A percentile compares a stretch with the other conserved stretches of the same genome.
Evolutionary conservation across 345 rosid species (phyloP).

Genomic region (Dovyalis caffra): DNA sequence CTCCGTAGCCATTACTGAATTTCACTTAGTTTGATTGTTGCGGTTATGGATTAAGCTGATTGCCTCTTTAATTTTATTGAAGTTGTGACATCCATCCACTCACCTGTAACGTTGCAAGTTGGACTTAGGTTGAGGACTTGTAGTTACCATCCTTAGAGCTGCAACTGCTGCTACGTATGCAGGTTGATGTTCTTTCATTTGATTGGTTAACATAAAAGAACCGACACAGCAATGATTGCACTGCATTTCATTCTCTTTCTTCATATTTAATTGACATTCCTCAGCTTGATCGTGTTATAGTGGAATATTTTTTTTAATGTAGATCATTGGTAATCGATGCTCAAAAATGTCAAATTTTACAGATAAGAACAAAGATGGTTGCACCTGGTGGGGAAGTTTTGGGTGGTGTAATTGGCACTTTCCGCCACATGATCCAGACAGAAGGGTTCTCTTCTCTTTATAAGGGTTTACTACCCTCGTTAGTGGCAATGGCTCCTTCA

Average conservation of each 20-base stretch:
- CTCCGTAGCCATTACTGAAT: too few relatives aligned
- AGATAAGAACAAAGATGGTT: constrained; percentile 80
- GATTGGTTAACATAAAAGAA: neutral
- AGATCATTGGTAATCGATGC: neutral
- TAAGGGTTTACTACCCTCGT: constrained; percentile 79
- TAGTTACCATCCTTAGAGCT: neutral
- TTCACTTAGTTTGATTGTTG: neutral
- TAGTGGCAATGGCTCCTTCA: constrained; percentile 84
- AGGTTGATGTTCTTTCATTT: neutral
- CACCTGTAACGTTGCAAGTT: neutral
- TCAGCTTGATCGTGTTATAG: neutral
- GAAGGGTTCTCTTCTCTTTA: constrained; percentile 91
- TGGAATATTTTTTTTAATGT: neutral
- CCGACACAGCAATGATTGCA: neutral
- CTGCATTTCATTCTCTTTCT: neutral
- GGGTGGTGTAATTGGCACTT: constrained; percentile 78
- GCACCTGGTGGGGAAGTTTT: constrained; percentile 95
- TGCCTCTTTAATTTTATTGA: too few relatives aligned
- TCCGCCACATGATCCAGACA: constrained; percentile 66
- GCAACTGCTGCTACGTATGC: neutral
- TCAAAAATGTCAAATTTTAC: constrained; percentile 14
- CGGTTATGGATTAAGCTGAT: neutral
- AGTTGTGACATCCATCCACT: neutral
- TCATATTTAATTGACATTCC: neutral
- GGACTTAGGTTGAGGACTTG: neutral